Evolutionary conservation across 805 yeast genomes (phyloP), one percentile per base, ranked within the genome.

Genomic region (Cyberlindnera bimundalis): DNA sequence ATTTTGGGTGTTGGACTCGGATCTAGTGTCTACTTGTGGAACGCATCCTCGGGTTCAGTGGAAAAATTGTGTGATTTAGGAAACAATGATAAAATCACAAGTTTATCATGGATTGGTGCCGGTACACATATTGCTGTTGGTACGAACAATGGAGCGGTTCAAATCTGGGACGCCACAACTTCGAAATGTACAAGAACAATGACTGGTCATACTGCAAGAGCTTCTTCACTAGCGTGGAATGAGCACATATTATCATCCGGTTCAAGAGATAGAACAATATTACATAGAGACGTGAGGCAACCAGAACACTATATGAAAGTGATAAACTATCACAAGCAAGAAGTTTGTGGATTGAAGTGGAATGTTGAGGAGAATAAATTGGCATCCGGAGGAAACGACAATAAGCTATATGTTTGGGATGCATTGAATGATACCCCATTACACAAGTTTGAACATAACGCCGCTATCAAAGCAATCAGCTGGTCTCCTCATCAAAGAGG

Each of bases 401-500:
- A 93, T 60, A 77, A 77, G 53, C 70, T 93, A 18, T 73, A 76
- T 50, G 84, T 93, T 10, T 93, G 97, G 93, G 96, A 88, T 58
- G 96, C 93, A 1, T 47, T 62, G 4, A 60, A 79, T 33, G 74
- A 74, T 39, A 65, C 62, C 6, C 97, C 99, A 2, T 60, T 87
- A 21, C 76, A 81, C 56, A 81, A 72, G 44, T 84, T 89, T 53
- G 96, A 88, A 48, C 98, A 93, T 60, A 78, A 76, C 14, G 97
- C 98, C 1, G 99, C 99, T 0, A 95, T 93, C 3, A 93, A 93
- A 64, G 99, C 98, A 0, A 74, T 93, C 39, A 86, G 96, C 2
- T 93, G 99, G 99, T 85, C 95, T 1, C 98, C 99, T 3, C 98
- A 93, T 59, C 96, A 88, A 59, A 70, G 97, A 40, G 97, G 98